Evolutionary conservation across 208 protist species (phyloP).

Genomic region (Crithidia expoeki): DNA sequence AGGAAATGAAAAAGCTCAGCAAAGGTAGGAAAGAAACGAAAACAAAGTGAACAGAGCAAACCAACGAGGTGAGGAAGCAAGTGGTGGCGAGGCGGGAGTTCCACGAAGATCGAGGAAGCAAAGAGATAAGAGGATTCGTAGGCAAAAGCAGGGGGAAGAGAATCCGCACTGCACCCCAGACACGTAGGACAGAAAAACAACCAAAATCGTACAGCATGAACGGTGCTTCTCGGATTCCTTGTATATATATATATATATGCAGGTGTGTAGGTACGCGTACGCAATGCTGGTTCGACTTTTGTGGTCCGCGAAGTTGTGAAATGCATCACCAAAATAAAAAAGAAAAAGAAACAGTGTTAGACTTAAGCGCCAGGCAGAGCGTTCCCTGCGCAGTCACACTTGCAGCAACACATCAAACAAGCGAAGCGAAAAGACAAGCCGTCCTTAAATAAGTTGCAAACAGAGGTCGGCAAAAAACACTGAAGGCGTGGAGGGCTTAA

Average conservation of each 20-base stretch:
- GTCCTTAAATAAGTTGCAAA: too few relatives aligned
- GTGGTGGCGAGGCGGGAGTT: too few relatives aligned
- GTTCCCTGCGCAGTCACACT: too few relatives aligned
- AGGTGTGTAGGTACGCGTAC: background rate
- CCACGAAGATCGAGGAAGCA: too few relatives aligned
- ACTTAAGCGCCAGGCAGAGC: too few relatives aligned
- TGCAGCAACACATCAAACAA: too few relatives aligned
- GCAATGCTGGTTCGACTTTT: background rate
- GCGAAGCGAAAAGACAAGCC: too few relatives aligned
- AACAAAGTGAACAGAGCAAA: background rate
- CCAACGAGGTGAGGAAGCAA: background rate
- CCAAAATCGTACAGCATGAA: background rate
- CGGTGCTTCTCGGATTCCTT: background rate
- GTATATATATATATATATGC: too few relatives aligned
- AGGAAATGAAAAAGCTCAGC: too few relatives aligned
- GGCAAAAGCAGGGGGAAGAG: background rate
- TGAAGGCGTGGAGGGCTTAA: too few relatives aligned
- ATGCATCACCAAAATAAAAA: background rate
- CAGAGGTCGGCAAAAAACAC: too few relatives aligned
- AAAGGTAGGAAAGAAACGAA: too few relatives aligned
- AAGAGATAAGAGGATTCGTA: background rate
- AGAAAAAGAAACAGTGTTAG: conserved; percentile 1
- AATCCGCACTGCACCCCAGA: background rate
- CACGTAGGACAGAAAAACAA: background rate
- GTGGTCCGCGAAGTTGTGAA: background rate